phyloP scores from a whole-genome alignment of 2,329 filamentous ascomycete species.

The Elsinoe perseae region DNA sequence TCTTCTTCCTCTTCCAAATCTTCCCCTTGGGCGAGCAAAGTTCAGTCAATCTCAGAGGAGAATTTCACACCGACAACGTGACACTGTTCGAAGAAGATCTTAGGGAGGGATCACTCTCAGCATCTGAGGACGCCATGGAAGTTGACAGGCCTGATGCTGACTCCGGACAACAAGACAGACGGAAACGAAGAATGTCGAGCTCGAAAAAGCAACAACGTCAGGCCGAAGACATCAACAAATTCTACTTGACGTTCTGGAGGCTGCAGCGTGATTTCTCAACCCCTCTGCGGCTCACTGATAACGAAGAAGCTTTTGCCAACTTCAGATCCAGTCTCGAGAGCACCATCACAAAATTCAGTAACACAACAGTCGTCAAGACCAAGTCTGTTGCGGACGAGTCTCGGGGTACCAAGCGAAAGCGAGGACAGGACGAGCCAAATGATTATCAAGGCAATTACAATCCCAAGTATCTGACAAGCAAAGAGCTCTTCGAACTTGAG shows the following conservation, averaged over 20 bases:
- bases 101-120: not conserved
- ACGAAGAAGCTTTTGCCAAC: conserved; percentile 55
- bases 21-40: conserved; percentile 95
- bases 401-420: conserved; percentile 63
- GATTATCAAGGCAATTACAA: conserved; percentile 71
- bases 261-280: conserved; percentile 88
- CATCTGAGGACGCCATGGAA: conserved; percentile 16
- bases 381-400: conserved; percentile 57
- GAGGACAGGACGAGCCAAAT: conserved; percentile 41
- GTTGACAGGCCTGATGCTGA: conserved; percentile 21
- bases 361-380: conserved; percentile 57
- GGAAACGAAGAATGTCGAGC: not conserved
- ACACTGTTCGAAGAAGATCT: conserved; percentile 67
- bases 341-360: conserved; percentile 68
- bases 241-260: conserved; percentile 93
- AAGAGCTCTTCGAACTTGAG: conserved; percentile 93
- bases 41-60: conserved; percentile 89
- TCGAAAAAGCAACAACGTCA: conserved; percentile 23
- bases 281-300: conserved; percentile 68
- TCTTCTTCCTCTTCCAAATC: conserved; percentile 97
- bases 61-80: conserved; percentile 92
- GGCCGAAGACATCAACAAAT: conserved; percentile 54
- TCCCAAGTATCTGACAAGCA: conserved; percentile 96
- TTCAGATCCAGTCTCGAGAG: conserved; percentile 57
- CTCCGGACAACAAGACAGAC: conserved; percentile 26